These are phyloP conservation scores for Backusella sp. DNA, from an alignment of 192 early-diverging fungal species.

Conservation along the genomic window DNA sequence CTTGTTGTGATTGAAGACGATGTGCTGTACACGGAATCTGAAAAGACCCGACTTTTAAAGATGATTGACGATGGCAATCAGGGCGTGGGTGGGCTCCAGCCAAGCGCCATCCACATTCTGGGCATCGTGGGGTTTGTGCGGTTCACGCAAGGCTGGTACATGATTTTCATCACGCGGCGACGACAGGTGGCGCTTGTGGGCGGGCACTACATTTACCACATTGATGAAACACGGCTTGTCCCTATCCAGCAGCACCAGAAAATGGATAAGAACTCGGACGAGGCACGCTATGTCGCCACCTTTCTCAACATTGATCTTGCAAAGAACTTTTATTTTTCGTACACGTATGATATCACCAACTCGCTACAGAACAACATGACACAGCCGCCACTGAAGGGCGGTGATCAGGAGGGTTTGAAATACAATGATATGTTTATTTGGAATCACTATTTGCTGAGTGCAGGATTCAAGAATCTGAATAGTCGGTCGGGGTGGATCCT, in stretches of 20 bases:
- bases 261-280: slow-evolving; percentile 72
- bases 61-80: slow-evolving; percentile 81
- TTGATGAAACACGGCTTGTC: slow-evolving; percentile 84
- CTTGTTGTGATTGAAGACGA: slow-evolving; percentile 80
- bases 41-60: slow-evolving; percentile 69
- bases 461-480: slow-evolving; percentile 63
- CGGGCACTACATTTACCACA: slow-evolving; percentile 94
- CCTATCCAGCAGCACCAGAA: slow-evolving; percentile 62
- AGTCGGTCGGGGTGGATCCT: slow-evolving; percentile 74
- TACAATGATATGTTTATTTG: slow-evolving; percentile 95
- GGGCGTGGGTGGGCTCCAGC: slow-evolving; percentile 68
- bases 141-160: slow-evolving; percentile 93
- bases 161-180: slow-evolving; percentile 80
- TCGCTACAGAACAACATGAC: slow-evolving; percentile 89
- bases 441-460: slow-evolving; percentile 78
- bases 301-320: slow-evolving; percentile 91
- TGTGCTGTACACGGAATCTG: slow-evolving; percentile 66
- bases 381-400: slow-evolving; percentile 31
- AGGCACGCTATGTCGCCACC: slow-evolving; percentile 74
- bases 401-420: slow-evolving; percentile 4
- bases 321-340: slow-evolving; percentile 97
- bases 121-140: slow-evolving; percentile 87
- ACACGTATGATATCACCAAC: slow-evolving; percentile 94
- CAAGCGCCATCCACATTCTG: slow-evolving; percentile 58
- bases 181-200: slow-evolving; percentile 90